Base-by-base conservation (phyloP, 2,329 filamentous ascomycete species). In the Beauveria australis region DNA sequence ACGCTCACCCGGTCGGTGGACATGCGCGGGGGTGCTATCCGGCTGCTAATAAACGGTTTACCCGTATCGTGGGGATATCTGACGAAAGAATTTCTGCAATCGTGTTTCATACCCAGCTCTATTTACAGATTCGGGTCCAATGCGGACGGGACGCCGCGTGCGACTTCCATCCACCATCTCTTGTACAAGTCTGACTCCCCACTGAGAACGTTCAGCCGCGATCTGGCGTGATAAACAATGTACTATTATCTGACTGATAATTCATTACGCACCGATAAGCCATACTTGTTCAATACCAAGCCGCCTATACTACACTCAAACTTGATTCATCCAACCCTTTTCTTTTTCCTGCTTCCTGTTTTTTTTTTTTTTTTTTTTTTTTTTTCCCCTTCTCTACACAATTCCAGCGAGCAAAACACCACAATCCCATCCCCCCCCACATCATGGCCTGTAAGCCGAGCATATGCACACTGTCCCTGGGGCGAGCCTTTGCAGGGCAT, bases 391-490 rank as follows among this genome's bases (percentile, higher is more conserved):
- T 37, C 30, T 16, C 4, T 16, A 37, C 5, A 12, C 4, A 49
- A 49, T 44, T 9, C 9, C 22, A 26, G 22, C 40, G 24, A 14
- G 22, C 33, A 33, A 46, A 3, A 19, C 12, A 48, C 16, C 41
- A 28, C 24, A 3, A 37, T 43, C 41, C 19, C 2, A 22, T 2
- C 5, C 16, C 9, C 19, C 8, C 3, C 10, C 16, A n/a, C 43
- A 61, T 5, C 19, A 56, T 56, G 59, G 16, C 53, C 9, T 51
- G 30, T 71, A 80, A 79, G 64, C 81, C 87, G 64, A 88, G 81
- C 44, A 92, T 93, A 69, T 86, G 86, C 61, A 89, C 88, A 64
- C 89, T 92, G 80, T 92, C 88, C 53, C 79, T 93, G 1, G 89
- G 89, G 47, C 85, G 88, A 47, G 85, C 84, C 67, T 79, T 71